These are phyloP conservation scores for Phytophthora capsici DNA, from an alignment of 352 stramenopile species.

Conservation along the genomic window DNA sequence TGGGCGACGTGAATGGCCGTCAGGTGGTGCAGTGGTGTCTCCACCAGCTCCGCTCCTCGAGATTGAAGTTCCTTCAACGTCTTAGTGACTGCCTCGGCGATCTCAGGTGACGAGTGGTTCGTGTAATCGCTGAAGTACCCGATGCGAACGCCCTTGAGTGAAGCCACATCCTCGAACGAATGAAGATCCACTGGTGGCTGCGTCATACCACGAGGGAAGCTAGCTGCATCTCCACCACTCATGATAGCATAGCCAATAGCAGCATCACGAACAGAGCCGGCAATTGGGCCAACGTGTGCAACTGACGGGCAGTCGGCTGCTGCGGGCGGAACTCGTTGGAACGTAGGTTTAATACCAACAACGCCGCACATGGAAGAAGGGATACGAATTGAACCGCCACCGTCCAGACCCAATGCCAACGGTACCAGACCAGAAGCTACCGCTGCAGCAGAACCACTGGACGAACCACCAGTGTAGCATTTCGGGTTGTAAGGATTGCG, in stretches of 20 bases:
- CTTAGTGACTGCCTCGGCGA: constrained; percentile 51
- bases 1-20: constrained; percentile 83
- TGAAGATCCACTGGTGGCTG: constrained; percentile 59
- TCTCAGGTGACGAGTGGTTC: constrained; percentile 73
- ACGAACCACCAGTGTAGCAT: constrained; percentile 91
- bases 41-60: constrained; percentile 73
- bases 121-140: constrained; percentile 81
- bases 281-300: constrained; percentile 82
- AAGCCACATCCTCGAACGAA: constrained; percentile 65
- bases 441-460: constrained; percentile 87
- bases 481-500: constrained; percentile 88
- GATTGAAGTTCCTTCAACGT: constrained; percentile 58
- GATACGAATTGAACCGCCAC: constrained; percentile 91
- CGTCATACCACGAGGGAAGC: constrained; percentile 47
- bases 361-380: constrained; percentile 89
- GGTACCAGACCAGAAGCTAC: constrained; percentile 90
- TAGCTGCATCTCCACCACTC: constrained; percentile 56
- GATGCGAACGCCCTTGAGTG: constrained; percentile 71
- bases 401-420: constrained; percentile 87
- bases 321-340: constrained; percentile 72
- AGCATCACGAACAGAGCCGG: constrained; percentile 75
- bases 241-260: constrained; percentile 89
- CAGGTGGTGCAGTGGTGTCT: constrained; percentile 82
- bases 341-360: constrained; percentile 91
- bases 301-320: constrained; percentile 66